These are phyloP conservation scores for Boletus rufocinnamomeus DNA, from an alignment of 768 basidiomycete genomes.

Conservation along the genomic window DNA sequence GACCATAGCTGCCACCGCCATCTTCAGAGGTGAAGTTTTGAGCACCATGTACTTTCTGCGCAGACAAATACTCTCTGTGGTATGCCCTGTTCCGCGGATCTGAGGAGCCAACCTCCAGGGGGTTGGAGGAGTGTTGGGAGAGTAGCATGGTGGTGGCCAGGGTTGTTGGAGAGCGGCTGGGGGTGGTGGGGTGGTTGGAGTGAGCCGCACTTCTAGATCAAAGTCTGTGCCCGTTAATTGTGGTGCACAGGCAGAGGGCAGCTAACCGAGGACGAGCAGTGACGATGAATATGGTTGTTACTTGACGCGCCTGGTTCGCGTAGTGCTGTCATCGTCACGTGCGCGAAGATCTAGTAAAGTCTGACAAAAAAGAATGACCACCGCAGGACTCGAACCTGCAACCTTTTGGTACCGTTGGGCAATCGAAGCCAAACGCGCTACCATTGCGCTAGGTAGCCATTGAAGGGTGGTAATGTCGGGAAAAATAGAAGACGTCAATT, in stretches of 20 bases:
- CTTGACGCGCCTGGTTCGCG: conserved; percentile 15
- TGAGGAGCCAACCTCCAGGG: conserved; percentile 66
- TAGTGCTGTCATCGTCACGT: conserved; percentile 25
- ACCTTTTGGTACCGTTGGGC: conserved; percentile 82
- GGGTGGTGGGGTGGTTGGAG: not conserved
- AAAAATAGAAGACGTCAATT: not conserved
- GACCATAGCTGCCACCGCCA: conserved; percentile 41
- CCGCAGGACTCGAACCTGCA: conserved; percentile 97
- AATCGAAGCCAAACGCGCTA: conserved; percentile 94
- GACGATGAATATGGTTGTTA: not conserved
- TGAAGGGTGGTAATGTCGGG: fast-evolving
- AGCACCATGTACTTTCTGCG: conserved; percentile 34
- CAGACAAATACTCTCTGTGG: conserved; percentile 40
- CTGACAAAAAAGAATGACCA: conserved; percentile 53
- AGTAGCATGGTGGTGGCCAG: conserved; percentile 37
- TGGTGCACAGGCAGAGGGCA: not conserved
- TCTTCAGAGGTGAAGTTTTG: conserved; percentile 52
- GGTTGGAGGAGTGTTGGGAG: conserved; percentile 75
- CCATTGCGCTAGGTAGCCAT: conserved; percentile 89
- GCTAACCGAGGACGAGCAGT: not conserved
- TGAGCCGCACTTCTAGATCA: not conserved
- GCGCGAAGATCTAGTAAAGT: not conserved
- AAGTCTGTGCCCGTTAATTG: not conserved
- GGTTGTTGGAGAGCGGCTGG: not conserved
- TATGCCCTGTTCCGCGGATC: conserved; percentile 54